Evolutionary conservation across 352 stramenopile species (phyloP), one percentile per base, ranked within the genome.

Genomic region (Elongisporangium undulatum): DNA sequence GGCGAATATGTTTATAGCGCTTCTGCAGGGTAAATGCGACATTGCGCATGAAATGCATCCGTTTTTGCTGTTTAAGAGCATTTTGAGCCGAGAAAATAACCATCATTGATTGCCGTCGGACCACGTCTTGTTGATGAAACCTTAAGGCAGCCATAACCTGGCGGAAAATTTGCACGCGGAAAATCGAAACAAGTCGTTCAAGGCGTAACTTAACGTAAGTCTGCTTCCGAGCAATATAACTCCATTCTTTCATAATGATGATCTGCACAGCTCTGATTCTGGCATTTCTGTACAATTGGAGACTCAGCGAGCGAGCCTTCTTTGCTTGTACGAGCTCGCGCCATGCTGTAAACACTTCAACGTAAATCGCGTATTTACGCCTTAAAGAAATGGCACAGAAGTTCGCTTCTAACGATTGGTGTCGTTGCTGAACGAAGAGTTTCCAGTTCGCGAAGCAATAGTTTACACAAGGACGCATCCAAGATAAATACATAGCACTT

Each of bases 21-120:
- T 67, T 68, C n/a, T 71, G 54, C 22, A 86, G 54, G 13, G 70
- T 17, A 7, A 74, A 59, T 4, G 67, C 59, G 16, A 74, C 55
- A 23, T 29, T 56, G 12, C 64, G 62, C 34, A 74, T 58, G 39
- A 65, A 29, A 29, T 76, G 57, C n/a, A 53, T 51, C 19, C 78
- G 59, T 24, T 67, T 73, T n/a, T 74, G 68, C 56, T 65, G 61
- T 24, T 68, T 45, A 16, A 79, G 63, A 20, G 68, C 54, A 20
- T 61, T 68, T 39, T 86, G 69, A 0, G 62, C 61, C 2, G 61
- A 71, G 49, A 79, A 51, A 12, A 67, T 66, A 15, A 68, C 52
- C 50, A 73, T 56, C 56, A 83, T 64, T 5, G 69, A 83, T 53
- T 82, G 71, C 17, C 61, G 63, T 22, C 69, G 73, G 50, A 63